These are phyloP conservation scores for Nitzschia sp. DNA, from an alignment of 108 stramenopile genomes.

Conservation along the genomic window DNA sequence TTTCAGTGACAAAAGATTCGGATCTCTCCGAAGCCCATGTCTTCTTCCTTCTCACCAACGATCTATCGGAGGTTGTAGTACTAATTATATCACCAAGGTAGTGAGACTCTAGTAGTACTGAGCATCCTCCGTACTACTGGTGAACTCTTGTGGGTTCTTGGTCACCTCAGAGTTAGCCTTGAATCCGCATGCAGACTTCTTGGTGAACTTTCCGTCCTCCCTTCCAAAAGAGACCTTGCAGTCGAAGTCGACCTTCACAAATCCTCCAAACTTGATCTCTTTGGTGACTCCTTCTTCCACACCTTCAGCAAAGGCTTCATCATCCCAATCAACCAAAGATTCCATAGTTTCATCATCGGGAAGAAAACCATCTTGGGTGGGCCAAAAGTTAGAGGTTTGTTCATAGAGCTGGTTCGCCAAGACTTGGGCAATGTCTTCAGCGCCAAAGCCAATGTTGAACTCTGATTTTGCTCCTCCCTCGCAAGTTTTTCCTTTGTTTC, in stretches of 20 bases:
- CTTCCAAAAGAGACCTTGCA: slow-evolving; percentile 12
- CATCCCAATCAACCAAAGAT: background rate
- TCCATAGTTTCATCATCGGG: slow-evolving; percentile 3
- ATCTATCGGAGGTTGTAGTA: no score
- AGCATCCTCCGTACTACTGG: no score
- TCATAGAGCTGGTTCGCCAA: background rate
- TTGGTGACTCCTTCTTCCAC: slow-evolving; percentile 5
- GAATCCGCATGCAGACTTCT: slow-evolving; percentile 12
- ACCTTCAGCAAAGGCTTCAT: background rate
- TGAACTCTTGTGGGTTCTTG: background rate
- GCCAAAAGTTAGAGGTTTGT: background rate
- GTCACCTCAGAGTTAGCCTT: background rate
- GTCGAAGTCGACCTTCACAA: slow-evolving; percentile 12
- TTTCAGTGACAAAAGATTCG: no score
- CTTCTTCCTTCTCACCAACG: no score
- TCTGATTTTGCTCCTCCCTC: slow-evolving; percentile 4
- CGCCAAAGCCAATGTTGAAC: background rate
- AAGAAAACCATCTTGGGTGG: background rate
- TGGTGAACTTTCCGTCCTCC: slow-evolving; percentile 7
- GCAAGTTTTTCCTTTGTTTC: slow-evolving; percentile 1
- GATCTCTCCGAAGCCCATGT: no score
- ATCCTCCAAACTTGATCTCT: slow-evolving; percentile 15
- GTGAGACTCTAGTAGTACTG: no score
- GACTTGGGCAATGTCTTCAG: background rate
- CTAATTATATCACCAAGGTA: no score